Percentiles rank a stretch among this genome's conserved stretches.
Evolutionary conservation across 148 eudicot genomes (phyloP).

Genomic region (Pharnaceum exiguum): DNA sequence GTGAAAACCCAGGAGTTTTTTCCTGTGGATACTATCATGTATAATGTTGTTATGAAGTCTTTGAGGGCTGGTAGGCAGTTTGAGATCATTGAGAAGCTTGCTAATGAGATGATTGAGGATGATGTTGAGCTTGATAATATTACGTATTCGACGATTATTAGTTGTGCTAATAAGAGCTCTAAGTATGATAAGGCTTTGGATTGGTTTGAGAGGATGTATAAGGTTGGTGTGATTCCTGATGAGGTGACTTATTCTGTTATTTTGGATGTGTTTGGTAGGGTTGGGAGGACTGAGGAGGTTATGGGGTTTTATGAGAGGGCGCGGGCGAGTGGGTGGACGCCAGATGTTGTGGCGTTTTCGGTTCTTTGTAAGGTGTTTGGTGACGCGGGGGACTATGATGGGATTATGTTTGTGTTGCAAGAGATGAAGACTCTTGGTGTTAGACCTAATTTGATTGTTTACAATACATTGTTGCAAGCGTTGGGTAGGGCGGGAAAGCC

Average conservation of each 20-base stretch:
- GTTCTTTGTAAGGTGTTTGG: constrained; percentile 91
- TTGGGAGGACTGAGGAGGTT: constrained; percentile 85
- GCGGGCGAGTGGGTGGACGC: constrained; percentile 91
- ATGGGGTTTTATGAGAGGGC: constrained; percentile 92
- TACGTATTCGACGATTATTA: constrained; percentile 90
- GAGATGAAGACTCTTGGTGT: constrained; percentile 89
- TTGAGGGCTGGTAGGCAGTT: constrained; percentile 92
- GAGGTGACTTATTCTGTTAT: constrained; percentile 94
- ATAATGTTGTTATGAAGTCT: constrained; percentile 89
- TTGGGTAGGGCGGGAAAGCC: constrained; percentile 96
- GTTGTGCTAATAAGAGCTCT: constrained; percentile 80
- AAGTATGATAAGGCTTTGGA: constrained; percentile 86
- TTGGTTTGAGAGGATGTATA: constrained; percentile 99
- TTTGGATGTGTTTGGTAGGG: constrained; percentile 87
- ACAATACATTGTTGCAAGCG: constrained; percentile 87
- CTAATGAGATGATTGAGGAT: constrained; percentile 69
- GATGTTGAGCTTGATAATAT: constrained; percentile 78
- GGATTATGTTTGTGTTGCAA: constrained; percentile 73
- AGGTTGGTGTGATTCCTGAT: constrained; percentile 92
- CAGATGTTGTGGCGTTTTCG: constrained; percentile 76
- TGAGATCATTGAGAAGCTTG: constrained; percentile 66
- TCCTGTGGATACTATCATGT: constrained; percentile 82
- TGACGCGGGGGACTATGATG: constrained; percentile 94
- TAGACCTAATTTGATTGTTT: constrained; percentile 80
- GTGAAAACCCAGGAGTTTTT: constrained; percentile 61